Base-by-base conservation (phyloP, 2,329 filamentous ascomycete species). In the Fusarium sp. region DNA sequence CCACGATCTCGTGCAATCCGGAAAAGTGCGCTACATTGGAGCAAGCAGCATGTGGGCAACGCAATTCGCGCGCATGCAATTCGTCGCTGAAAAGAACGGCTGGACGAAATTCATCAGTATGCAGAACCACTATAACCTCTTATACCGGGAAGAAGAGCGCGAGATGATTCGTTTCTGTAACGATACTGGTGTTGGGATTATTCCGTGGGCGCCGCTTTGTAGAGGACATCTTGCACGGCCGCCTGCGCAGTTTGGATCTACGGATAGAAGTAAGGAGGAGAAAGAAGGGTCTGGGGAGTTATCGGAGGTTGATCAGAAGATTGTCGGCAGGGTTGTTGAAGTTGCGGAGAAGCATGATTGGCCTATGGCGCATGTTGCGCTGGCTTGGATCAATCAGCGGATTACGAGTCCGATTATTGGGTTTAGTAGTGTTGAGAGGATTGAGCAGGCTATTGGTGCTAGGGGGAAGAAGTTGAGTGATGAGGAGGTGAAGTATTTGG, bases 61-160 rank as follows among this genome's bases (percentile, higher is more conserved):
- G 25, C 82, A 87, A 62, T 86, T 87, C 59, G 83, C 83, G 8
- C 35, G 79, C 27, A 80, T 89, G 79, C 88, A 90, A 59, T 85
- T 84, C 46, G 80, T 81, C 3, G 88, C 88, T 3, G 84, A 88
- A 55, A 84, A 85, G 71, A 81, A 88, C 53, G 84, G 85, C 12
- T 90, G 86, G 87, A 87, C 84, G 0, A 86, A 89, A 72, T 89
- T 89, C 60, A 79, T 89, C 39, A 84, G 81, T 15, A 90, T 90
- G 88, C 87, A 90, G 70, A 88, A 89, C 63, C 81, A 85, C 18
- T 86, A 89, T 70, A 89, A 86, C 58, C 76, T 88, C 0, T 69
- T 86, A 0, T 89, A 89, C 70, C 83, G 90, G 2, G 90, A 92
- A 71, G 90, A 91, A 58, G 89, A 84, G 72, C 78, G 81, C 1